A percentile compares a stretch with the other conserved stretches of the same genome.
Conservation (phyloP, 75 land plant genomes). For the Cupressus sempervirens region DNA sequence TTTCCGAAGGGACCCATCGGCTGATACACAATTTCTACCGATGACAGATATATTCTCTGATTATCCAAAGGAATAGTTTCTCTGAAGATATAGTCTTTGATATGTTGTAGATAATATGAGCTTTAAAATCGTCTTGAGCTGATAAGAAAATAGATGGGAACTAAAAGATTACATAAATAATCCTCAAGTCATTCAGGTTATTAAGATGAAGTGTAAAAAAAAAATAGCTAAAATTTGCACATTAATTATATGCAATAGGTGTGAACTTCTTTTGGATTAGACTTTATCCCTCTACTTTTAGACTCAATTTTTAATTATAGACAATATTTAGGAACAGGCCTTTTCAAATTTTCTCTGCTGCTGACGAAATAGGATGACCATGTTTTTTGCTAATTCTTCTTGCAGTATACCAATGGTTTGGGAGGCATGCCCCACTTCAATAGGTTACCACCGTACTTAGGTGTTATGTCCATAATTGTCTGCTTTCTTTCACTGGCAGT, state of each 20-base stretch:
- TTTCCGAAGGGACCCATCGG: no score
- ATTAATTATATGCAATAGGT: not conserved
- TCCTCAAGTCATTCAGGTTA: not conserved
- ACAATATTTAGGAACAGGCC: not conserved
- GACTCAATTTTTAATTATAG: not conserved
- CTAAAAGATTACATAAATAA: not conserved
- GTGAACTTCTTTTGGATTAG: not conserved
- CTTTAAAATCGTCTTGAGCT: not conserved
- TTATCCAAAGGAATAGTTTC: not conserved
- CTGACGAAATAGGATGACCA: not conserved
- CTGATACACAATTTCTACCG: no score
- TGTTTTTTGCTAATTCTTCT: not conserved
- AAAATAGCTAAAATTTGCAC: not conserved
- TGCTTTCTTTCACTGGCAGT: constrained; percentile 57
- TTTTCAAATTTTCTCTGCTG: not conserved
- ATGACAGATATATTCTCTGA: not conserved
- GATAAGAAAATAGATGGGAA: not conserved
- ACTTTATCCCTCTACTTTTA: not conserved
- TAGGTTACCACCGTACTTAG: constrained; percentile 62
- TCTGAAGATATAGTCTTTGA: not conserved
- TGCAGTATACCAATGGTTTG: constrained; percentile 36
- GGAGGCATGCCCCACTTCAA: constrained; percentile 9
- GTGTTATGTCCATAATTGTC: constrained; percentile 48
- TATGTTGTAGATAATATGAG: not conserved
- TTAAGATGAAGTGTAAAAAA: not conserved